phyloP scores from a whole-genome alignment of 768 basidiomycete species.

The Naematelia encephala region DNA sequence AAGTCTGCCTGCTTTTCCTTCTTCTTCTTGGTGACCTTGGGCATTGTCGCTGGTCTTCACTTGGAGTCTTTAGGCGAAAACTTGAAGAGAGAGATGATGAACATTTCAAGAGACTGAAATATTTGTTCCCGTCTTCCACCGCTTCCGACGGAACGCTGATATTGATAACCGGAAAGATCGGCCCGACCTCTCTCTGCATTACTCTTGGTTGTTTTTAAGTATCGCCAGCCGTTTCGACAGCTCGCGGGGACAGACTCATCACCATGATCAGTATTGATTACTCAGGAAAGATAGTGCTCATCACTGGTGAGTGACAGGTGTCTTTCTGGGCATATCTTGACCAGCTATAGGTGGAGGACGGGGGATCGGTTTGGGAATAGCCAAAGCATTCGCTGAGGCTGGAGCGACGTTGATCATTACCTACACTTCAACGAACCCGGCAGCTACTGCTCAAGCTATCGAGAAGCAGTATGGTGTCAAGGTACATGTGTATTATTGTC shows the following conservation, averaged over 20 bases:
- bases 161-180: not conserved
- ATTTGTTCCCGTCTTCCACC: not conserved
- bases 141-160: not conserved
- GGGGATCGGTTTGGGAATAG: conserved; percentile 44
- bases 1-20: conserved; percentile 54
- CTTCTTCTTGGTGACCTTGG: conserved; percentile 79
- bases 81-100: not conserved
- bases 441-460: conserved; percentile 29
- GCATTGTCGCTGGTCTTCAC: conserved; percentile 56
- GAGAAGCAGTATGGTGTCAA: conserved; percentile 31
- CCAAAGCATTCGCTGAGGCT: conserved; percentile 35
- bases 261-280: conserved; percentile 43
- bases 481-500: conserved; percentile 45
- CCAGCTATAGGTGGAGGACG: conserved; percentile 25
- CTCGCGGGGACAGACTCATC: not conserved
- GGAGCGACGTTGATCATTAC: conserved; percentile 46
- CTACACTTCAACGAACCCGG: conserved; percentile 41
- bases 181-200: too few relatives aligned
- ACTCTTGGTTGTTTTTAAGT: too few relatives aligned
- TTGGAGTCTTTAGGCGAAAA: not conserved
- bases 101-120: conserved; percentile 1
- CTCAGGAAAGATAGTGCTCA: conserved; percentile 40
- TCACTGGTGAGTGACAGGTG: conserved; percentile 28
- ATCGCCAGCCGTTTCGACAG: too few relatives aligned
- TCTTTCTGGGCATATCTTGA: not conserved